phyloP scores from a whole-genome alignment of 305 asterid species.

The Fraxinus latifolia region DNA sequence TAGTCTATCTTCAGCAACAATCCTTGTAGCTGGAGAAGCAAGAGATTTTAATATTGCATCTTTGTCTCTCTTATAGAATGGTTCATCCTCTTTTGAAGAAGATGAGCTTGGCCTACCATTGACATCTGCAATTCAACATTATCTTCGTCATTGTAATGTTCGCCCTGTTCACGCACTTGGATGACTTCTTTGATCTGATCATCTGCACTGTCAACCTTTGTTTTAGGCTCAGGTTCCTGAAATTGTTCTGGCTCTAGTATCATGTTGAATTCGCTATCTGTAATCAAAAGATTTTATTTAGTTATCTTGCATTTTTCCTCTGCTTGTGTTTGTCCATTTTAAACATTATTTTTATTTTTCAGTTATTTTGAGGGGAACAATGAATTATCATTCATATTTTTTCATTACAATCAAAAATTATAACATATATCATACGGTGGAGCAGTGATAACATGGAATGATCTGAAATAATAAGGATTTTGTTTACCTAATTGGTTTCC shows the following conservation, averaged over 20 bases:
- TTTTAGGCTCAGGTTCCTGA: conserved; percentile 27
- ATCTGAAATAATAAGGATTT: not conserved
- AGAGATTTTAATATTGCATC: conserved; percentile 70
- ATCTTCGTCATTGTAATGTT: conserved; percentile 19
- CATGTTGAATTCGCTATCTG: conserved; percentile 37
- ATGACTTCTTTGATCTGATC: conserved; percentile 47
- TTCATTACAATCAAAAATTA: not conserved
- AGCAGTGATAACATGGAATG: not conserved
- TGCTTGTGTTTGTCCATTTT: not conserved
- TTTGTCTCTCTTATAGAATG: conserved; percentile 50
- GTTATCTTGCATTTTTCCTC: not conserved
- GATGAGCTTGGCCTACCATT: conserved; percentile 34
- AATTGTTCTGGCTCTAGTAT: conserved; percentile 36
- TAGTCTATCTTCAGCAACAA: conserved; percentile 23
- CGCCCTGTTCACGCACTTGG: conserved; percentile 28
- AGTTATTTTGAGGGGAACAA: not conserved
- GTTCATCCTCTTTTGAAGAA: conserved; percentile 58
- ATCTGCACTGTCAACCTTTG: conserved; percentile 6
- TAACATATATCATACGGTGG: not conserved
- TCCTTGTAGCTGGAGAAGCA: conserved; percentile 46
- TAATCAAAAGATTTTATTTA: not conserved
- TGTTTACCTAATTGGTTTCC: conserved; percentile 37
- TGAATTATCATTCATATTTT: not conserved
- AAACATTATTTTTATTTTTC: not conserved
- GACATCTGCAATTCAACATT: conserved; percentile 11